Evolutionary conservation across 768 basidiomycete genomes (phyloP).

Genomic region (Leccinellum rugosiceps): DNA sequence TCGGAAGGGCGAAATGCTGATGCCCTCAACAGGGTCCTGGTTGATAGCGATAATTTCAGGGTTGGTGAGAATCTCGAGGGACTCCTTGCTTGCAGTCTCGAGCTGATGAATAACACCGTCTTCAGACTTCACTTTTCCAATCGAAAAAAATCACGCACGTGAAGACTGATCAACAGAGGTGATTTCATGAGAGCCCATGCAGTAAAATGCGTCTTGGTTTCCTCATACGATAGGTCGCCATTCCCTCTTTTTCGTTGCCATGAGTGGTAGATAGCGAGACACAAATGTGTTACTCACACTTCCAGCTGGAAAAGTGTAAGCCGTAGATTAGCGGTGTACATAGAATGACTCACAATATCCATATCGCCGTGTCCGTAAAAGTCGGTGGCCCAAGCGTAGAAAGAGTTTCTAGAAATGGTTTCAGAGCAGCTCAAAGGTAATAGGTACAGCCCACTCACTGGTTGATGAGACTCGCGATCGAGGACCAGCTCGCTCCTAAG

Average conservation of each 20-base stretch:
- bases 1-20: slow-evolving; percentile 61
- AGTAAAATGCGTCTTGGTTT: slow-evolving; percentile 68
- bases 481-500: slow-evolving; percentile 46
- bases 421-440: not conserved
- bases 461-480: slow-evolving; percentile 52
- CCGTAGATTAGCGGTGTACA: slow-evolving; percentile 1
- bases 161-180: slow-evolving; percentile 60
- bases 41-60: slow-evolving; percentile 65
- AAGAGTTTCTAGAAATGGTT: slow-evolving; percentile 52
- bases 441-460: slow-evolving; percentile 32
- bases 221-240: slow-evolving; percentile 56
- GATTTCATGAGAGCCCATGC: slow-evolving; percentile 73
- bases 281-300: slow-evolving; percentile 37
- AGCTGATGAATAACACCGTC: slow-evolving; percentile 34
- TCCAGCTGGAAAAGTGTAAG: slow-evolving; percentile 41
- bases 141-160: slow-evolving; percentile 36
- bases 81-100: slow-evolving; percentile 46
- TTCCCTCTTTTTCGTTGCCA: slow-evolving; percentile 46
- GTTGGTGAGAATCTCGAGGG: slow-evolving; percentile 57
- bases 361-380: slow-evolving; percentile 69
- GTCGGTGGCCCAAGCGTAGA: slow-evolving; percentile 57
- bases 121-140: slow-evolving; percentile 1
- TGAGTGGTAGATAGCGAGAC: not conserved
- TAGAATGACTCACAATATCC: slow-evolving; percentile 49
- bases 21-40: slow-evolving; percentile 62